Evolutionary conservation across 192 early-diverging fungal species (phyloP).

Genomic region (Coemansia sp.): DNA sequence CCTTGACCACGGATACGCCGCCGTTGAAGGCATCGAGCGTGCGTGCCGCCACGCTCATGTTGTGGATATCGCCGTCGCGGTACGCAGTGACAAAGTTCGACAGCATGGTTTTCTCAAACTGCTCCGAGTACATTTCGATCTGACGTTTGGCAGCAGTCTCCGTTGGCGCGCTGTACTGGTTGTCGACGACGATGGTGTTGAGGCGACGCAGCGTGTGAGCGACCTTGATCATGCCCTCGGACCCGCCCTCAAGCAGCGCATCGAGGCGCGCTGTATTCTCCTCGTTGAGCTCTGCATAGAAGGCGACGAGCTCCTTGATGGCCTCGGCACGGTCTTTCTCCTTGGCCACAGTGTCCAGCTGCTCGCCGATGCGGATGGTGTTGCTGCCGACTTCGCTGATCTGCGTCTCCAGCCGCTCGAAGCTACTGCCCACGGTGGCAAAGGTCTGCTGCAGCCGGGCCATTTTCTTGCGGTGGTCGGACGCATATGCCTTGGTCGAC

Average conservation of each 20-base stretch:
- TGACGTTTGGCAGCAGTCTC: conserved; percentile 65
- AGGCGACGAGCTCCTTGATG: conserved; percentile 87
- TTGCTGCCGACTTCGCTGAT: conserved; percentile 93
- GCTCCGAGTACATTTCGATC: conserved; percentile 92
- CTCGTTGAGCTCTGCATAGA: conserved; percentile 88
- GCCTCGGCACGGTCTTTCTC: conserved; percentile 85
- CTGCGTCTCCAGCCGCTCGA: conserved; percentile 83
- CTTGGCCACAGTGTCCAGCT: conserved; percentile 93
- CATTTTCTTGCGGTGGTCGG: conserved; percentile 71
- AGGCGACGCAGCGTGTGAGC: conserved; percentile 83
- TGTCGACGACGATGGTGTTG: conserved; percentile 62
- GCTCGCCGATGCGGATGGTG: conserved; percentile 95
- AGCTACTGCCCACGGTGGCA: conserved; percentile 82
- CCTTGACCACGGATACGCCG: conserved; percentile 88
- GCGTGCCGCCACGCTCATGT: conserved; percentile 76
- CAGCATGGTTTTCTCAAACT: conserved; percentile 86
- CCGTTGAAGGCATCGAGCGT: conserved; percentile 93
- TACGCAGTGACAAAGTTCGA: conserved; percentile 87
- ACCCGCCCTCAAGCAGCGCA: conserved; percentile 65
- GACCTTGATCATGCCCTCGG: conserved; percentile 84
- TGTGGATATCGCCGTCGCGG: conserved; percentile 63
- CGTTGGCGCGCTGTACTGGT: conserved; percentile 45
- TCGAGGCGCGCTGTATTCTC: conserved; percentile 74
- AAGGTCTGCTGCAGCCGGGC: conserved; percentile 76
- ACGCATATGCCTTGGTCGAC: conserved; percentile 69